Evolutionary conservation across 139 green algal species (phyloP), one percentile per base, ranked within the genome.

Genomic region (Tetratostichococcus sp.): DNA sequence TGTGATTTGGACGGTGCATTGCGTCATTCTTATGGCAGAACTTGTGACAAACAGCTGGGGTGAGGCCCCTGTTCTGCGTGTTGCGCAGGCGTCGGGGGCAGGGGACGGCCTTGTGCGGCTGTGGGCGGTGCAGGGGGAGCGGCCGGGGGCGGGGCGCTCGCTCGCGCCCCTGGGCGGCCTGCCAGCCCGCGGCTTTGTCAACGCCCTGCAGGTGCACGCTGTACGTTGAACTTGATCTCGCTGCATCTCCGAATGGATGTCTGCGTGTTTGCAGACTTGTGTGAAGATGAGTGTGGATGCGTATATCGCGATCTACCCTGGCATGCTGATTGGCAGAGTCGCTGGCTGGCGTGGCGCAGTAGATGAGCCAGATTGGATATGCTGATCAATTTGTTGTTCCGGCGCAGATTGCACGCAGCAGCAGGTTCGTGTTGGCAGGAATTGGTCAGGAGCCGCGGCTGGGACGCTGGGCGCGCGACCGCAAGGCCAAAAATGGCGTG

Each of bases 361-460:
- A n/a, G n/a, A n/a, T n/a, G n/a, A n/a, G n/a, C n/a, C n/a, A n/a
- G n/a, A n/a, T n/a, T n/a, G 39, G 11, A 11, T 50, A 50, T 50
- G 39, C 8, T 50, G 39, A 6, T 11, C 11, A 11, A 11, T 50
- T 2, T 62, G 50, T 2, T 62, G 14, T 62, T n/a, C n/a, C n/a
- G n/a, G n/a, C 26, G 50, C 50, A 85, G 19, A 79, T 98, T 4
- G 92, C 86, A 2, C 76, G 73, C 34, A 88, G 76, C 35, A 94
- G 86, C 1, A 72, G 76, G 22, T 89, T 98, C 28, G 43, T 97
- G 33, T 77, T 94, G n/a, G 94, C 95, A 21, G 95, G 88, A 0
- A 73, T 96, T 66, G 95, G 95, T 0, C 90, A 97, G 81, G 95
- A 99, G 86, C 95, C 95, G 33, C 80, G 95, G 70, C 79, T 98